Evolutionary conservation across 225 moss, liverwort and hornwort genomes (phyloP).

Genomic region (Polytrichum formosum): DNA sequence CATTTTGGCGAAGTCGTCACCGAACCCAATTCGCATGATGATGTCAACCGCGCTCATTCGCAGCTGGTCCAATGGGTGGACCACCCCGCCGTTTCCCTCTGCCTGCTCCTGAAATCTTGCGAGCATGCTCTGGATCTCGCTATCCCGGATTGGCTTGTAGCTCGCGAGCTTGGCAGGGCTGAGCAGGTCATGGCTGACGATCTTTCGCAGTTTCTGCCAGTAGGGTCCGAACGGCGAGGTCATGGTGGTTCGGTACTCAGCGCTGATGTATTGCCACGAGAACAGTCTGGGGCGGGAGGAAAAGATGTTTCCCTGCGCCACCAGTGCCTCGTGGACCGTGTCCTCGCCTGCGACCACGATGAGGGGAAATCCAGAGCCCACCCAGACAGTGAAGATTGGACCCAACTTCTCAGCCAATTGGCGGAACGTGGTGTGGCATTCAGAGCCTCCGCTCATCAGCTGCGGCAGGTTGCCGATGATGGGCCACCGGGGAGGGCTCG

Average conservation of each 20-base stretch:
- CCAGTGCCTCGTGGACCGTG: constrained; percentile 39
- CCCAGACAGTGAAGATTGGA: constrained; percentile 53
- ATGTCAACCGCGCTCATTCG: constrained; percentile 37
- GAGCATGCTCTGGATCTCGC: constrained; percentile 27
- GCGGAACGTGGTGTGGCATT: constrained; percentile 29
- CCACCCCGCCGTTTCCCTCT: not conserved
- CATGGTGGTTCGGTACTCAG: constrained; percentile 40
- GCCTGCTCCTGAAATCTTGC: constrained; percentile 9
- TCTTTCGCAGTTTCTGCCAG: constrained; percentile 47
- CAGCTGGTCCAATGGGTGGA: constrained; percentile 16
- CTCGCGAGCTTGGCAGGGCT: constrained; percentile 27
- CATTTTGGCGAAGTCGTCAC: constrained; percentile 36
- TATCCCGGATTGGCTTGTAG: constrained; percentile 38
- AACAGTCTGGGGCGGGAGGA: constrained; percentile 34
- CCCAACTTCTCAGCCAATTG: constrained; percentile 38
- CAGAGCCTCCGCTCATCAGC: constrained; percentile 11
- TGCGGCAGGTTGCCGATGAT: constrained; percentile 41
- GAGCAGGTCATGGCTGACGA: constrained; percentile 47
- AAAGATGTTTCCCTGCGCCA: constrained; percentile 34
- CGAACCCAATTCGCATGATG: constrained; percentile 58
- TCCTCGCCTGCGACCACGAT: constrained; percentile 45
- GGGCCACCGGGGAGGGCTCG: constrained; percentile 49
- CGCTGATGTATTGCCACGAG: constrained; percentile 50
- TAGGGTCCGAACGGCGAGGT: constrained; percentile 33
- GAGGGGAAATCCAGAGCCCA: constrained; percentile 35